Evolutionary conservation across 1,284 basidiomycete species (phyloP).

Genomic region (Psilocybe mexicana): DNA sequence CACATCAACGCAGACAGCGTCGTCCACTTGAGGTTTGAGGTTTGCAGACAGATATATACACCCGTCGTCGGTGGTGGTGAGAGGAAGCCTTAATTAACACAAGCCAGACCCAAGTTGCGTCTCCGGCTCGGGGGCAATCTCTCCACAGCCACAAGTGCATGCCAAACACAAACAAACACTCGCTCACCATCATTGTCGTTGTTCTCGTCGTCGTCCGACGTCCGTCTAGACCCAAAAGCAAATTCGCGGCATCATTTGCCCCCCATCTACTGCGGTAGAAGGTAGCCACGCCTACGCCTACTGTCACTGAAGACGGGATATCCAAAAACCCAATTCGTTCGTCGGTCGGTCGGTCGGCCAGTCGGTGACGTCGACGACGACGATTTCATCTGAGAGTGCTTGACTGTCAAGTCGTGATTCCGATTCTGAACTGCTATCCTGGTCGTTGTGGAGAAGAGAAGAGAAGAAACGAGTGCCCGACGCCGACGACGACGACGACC

Average conservation of each 20-base stretch:
- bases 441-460: neutral
- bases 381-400: constrained; percentile 14
- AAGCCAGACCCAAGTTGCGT: too few relatives aligned
- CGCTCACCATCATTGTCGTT: constrained; percentile 27
- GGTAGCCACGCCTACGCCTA: constrained; percentile 7
- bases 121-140: neutral
- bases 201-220: constrained; percentile 24
- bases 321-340: constrained; percentile 9
- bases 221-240: constrained; percentile 18
- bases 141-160: constrained; percentile 2
- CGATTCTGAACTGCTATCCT: constrained; percentile 11
- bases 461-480: too few relatives aligned
- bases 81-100: too few relatives aligned
- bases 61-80: too few relatives aligned
- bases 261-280: constrained; percentile 11
- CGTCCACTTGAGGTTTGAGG: too few relatives aligned
- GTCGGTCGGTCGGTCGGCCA: neutral
- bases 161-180: constrained; percentile 25
- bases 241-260: constrained; percentile 15
- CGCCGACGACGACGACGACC: too few relatives aligned
- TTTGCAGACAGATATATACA: too few relatives aligned
- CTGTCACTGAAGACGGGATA: constrained; percentile 11
- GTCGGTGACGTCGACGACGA: constrained; percentile 22
- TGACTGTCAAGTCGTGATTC: neutral
- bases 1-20: too few relatives aligned